Conservation (phyloP, 1,139 yeast species). For the Taphrina wiesneri region DNA sequence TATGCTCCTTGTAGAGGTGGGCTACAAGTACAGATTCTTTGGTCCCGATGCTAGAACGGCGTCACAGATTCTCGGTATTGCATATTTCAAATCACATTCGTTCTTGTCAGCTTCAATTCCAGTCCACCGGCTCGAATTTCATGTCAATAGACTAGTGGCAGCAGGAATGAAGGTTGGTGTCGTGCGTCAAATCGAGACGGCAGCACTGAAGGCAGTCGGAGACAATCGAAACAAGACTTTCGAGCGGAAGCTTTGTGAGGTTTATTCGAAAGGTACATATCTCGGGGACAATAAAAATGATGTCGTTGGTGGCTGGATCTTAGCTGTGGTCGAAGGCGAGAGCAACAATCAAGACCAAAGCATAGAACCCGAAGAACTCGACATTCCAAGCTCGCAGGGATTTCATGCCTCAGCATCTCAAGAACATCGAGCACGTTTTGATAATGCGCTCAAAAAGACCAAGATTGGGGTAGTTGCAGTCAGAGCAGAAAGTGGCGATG, state of each 20-base stretch:
- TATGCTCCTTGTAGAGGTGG: slow-evolving; percentile 77
- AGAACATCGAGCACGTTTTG: background rate
- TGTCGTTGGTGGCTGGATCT: slow-evolving; percentile 27
- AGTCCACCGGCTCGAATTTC: slow-evolving; percentile 67
- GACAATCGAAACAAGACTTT: slow-evolving; percentile 57
- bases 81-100: slow-evolving; percentile 68
- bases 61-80: slow-evolving; percentile 65
- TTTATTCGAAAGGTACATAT: slow-evolving; percentile 83
- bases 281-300: slow-evolving; percentile 53
- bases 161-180: slow-evolving; percentile 78
- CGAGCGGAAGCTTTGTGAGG: slow-evolving; percentile 65
- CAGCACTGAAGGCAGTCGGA: slow-evolving; percentile 63
- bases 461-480: slow-evolving; percentile 61
- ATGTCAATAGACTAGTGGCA: slow-evolving; percentile 64
- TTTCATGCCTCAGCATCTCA: slow-evolving; percentile 7
- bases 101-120: slow-evolving; percentile 89
- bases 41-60: slow-evolving; percentile 80
- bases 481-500: slow-evolving; percentile 76
- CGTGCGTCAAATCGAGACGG: slow-evolving; percentile 80
- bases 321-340: slow-evolving; percentile 35
- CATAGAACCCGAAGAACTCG: background rate
- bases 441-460: background rate
- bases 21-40: slow-evolving; percentile 83
- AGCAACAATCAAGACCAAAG: slow-evolving; percentile 38
- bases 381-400: background rate